These are phyloP conservation scores for Microcos paniculata DNA, from an alignment of 345 rosid genomes.

Conservation along the genomic window DNA sequence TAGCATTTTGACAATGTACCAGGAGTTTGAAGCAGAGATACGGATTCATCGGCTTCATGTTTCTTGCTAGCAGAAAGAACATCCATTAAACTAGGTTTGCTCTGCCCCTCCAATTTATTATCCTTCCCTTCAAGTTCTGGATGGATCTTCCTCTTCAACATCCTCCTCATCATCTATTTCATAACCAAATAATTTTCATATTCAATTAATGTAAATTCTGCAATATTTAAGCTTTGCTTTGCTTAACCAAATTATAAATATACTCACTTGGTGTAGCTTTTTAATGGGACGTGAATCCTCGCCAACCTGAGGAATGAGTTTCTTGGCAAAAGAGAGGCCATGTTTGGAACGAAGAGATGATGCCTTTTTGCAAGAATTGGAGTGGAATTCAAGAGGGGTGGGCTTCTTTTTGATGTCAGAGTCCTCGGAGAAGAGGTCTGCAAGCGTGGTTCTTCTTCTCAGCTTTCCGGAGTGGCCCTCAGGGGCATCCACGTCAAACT, in stretches of 20 bases:
- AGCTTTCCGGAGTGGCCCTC: conserved; percentile 34
- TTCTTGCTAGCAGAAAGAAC: conserved; percentile 14
- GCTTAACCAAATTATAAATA: not conserved
- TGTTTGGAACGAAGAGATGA: conserved; percentile 31
- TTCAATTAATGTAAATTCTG: not conserved
- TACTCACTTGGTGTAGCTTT: conserved; percentile 53
- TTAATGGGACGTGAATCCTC: conserved; percentile 63
- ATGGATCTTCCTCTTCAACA: conserved; percentile 88
- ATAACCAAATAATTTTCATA: not conserved
- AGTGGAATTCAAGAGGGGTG: conserved; percentile 27
- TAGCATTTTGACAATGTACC: conserved; percentile 22
- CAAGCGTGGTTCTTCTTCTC: conserved; percentile 69
- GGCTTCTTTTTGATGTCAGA: conserved; percentile 36
- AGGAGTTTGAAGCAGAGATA: conserved; percentile 45
- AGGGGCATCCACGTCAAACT: conserved; percentile 10
- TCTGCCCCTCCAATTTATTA: conserved; percentile 25
- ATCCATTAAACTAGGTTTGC: conserved; percentile 28
- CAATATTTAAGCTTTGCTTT: not conserved
- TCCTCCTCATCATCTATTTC: conserved; percentile 69
- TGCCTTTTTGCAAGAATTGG: conserved; percentile 20
- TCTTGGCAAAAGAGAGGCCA: conserved; percentile 60
- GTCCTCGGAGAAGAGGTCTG: conserved; percentile 76
- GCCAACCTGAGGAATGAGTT: conserved; percentile 50
- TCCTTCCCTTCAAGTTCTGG: conserved; percentile 63
- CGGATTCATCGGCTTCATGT: conserved; percentile 37